Base-by-base conservation (phyloP, 192 early-diverging fungal genomes). In the Haplosporangium gracile region DNA sequence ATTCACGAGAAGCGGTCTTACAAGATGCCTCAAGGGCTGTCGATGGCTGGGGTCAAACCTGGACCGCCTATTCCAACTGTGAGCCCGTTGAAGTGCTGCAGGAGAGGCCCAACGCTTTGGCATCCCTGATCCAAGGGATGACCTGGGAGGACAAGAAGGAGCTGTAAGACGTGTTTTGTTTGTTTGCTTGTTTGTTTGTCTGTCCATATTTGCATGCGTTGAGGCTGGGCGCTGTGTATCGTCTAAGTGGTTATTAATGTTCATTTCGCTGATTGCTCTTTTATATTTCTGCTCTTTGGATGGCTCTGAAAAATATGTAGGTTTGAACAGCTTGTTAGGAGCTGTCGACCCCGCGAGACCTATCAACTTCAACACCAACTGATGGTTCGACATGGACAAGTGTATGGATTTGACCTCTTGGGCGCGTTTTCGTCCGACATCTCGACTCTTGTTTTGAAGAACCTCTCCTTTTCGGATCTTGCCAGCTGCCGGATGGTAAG, bases 341-440 rank as follows among this genome's bases (percentile, higher is more conserved):
- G 70, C 24, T 80, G 83, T 45, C 53, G 51, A n/a, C 83, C 78
- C 9, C 29, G 83, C 20, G 78, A 85, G 39, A 38, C 63, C 4
- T 80, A 80, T 43, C 60, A 68, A 51, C 40, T 85, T n/a, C 83
- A 85, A 63, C 43, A 40, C n/a, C 78, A 72, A 47, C 76, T 85
- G 15, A 49, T 47, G 18, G 11, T 42, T 1, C 74, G 53, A 13
- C 47, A 80, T 74, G 83, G 83, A 8, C 29, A 76, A 40, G 75
- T 80, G 22, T 1, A 36, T 22, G 83, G 83, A 32, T 85, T 85
- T 68, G 83, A 85, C 72, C 55, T 85, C 11, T 24, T 85, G n/a
- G 43, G 73, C 26, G 74, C 69, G 11, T 36, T 78, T 20, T 75
- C 83, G 18, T 32, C 24, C 1, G 13, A 68, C 24, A 68, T 85